These are phyloP conservation scores for Aspergillus indologenus DNA, from an alignment of 495 filamentous ascomycete species.

Conservation along the genomic window DNA sequence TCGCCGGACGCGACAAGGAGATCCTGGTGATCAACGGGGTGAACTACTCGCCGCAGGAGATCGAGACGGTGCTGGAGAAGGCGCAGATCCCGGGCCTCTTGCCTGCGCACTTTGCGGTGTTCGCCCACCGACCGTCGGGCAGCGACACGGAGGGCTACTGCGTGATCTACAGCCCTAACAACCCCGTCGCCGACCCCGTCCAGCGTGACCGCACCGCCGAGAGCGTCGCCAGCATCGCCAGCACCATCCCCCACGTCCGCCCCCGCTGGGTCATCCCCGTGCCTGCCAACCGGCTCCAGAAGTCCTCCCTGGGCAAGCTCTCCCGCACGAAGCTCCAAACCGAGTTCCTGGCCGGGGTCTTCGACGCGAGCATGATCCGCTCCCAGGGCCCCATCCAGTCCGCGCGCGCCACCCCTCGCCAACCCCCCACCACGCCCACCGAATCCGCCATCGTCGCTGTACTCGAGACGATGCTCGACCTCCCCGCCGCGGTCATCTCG, in stretches of 20 bases:
- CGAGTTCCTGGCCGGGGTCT: slow-evolving; percentile 9
- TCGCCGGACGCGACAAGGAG: slow-evolving; percentile 54
- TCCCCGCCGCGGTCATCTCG: slow-evolving; percentile 12
- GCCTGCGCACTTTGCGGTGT: slow-evolving; percentile 27
- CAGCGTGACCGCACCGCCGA: background rate
- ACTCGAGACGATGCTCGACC: slow-evolving; percentile 6
- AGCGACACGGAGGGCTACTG: slow-evolving; percentile 35
- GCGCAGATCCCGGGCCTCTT: slow-evolving; percentile 28
- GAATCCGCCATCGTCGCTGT: background rate
- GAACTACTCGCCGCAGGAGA: slow-evolving; percentile 42
- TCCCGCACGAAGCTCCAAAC: slow-evolving; percentile 39
- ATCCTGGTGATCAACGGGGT: slow-evolving; percentile 54
- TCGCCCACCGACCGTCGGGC: slow-evolving; percentile 25
- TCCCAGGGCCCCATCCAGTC: slow-evolving; percentile 10
- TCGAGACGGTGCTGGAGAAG: slow-evolving; percentile 44
- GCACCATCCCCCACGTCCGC: slow-evolving; percentile 13
- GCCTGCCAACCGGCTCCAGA: slow-evolving; percentile 9
- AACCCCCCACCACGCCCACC: background rate
- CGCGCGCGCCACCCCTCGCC: background rate
- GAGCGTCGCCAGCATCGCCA: slow-evolving; percentile 1
- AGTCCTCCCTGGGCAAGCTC: slow-evolving; percentile 43
- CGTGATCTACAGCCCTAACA: slow-evolving; percentile 32
- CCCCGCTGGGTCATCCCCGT: slow-evolving; percentile 19
- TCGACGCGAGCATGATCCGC: slow-evolving; percentile 23
- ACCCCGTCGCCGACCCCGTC: background rate